These are phyloP conservation scores for Penicillium crustosum DNA, from an alignment of 2,329 filamentous ascomycete species.

Conservation along the genomic window DNA sequence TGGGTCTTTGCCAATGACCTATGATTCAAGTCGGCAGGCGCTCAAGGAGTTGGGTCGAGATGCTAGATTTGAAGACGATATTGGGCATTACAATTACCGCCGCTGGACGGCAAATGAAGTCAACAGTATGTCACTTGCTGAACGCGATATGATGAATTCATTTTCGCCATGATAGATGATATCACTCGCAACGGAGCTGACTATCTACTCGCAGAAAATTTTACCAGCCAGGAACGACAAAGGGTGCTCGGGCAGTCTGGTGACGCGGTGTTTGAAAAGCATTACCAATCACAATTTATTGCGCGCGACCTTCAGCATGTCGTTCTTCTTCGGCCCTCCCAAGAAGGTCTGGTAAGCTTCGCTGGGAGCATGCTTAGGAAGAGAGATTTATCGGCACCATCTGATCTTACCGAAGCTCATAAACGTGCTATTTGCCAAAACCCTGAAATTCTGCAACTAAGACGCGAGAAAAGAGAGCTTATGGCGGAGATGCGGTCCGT, in stretches of 20 bases:
- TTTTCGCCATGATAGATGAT: slow-evolving; percentile 7
- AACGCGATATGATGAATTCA: slow-evolving; percentile 1
- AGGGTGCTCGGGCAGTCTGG: slow-evolving; percentile 29
- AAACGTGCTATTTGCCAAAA: slow-evolving; percentile 21
- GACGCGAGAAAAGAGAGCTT: slow-evolving; percentile 29
- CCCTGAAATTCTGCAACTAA: slow-evolving; percentile 23
- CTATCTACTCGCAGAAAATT: slow-evolving; percentile 21
- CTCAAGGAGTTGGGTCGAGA: slow-evolving; percentile 27
- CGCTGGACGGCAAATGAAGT: slow-evolving; percentile 30
- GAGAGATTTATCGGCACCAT: not conserved
- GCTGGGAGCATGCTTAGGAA: slow-evolving; percentile 31
- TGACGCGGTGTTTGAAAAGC: slow-evolving; percentile 27
- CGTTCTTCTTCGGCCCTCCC: slow-evolving; percentile 26
- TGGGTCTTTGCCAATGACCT: slow-evolving; percentile 26
- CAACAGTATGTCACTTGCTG: slow-evolving; percentile 22
- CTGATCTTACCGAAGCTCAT: slow-evolving; percentile 15
- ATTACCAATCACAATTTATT: slow-evolving; percentile 32
- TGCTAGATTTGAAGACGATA: slow-evolving; percentile 28
- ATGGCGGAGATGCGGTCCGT: slow-evolving; percentile 21
- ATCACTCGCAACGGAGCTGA: slow-evolving; percentile 16
- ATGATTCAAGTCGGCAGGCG: slow-evolving; percentile 26
- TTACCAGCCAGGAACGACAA: slow-evolving; percentile 30
- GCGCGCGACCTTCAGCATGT: slow-evolving; percentile 27
- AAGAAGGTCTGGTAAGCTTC: slow-evolving; percentile 25
- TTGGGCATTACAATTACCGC: slow-evolving; percentile 32